phyloP scores from a whole-genome alignment of 768 basidiomycete species.

The Lactarius vividus region DNA sequence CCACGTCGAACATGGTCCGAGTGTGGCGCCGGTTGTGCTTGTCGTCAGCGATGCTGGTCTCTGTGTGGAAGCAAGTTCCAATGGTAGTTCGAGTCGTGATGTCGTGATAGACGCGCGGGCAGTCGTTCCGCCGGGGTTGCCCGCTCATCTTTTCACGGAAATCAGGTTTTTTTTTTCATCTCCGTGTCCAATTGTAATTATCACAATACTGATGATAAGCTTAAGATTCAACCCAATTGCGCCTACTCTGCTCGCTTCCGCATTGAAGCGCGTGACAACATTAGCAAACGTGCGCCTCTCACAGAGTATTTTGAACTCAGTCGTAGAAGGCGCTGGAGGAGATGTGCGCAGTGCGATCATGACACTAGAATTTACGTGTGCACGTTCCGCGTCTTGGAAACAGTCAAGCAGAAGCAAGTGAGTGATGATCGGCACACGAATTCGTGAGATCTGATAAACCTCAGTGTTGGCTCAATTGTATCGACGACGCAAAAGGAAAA shows the following conservation, averaged over 20 bases:
- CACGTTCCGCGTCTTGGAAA: conserved; percentile 39
- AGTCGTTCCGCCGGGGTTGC: conserved; percentile 64
- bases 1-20: conserved; percentile 43
- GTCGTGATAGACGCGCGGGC: conserved; percentile 64
- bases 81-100: conserved; percentile 47
- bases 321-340: conserved; percentile 80
- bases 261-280: conserved; percentile 58
- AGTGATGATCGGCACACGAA: conserved; percentile 25
- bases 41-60: conserved; percentile 81
- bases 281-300: conserved; percentile 42
- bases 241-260: conserved; percentile 76
- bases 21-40: conserved; percentile 65
- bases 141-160: conserved; percentile 74
- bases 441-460: conserved; percentile 13
- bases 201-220: conserved; percentile 11
- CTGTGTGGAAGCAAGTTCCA: conserved; percentile 59
- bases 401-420: conserved; percentile 37
- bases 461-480: conserved; percentile 46
- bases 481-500: conserved; percentile 81
- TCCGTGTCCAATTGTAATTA: background rate
- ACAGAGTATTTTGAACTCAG: conserved; percentile 66
- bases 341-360: conserved; percentile 94
- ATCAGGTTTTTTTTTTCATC: conserved; percentile 63
- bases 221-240: conserved; percentile 91
- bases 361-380: conserved; percentile 84